A percentile compares a stretch with the other conserved stretches of the same genome.
These are phyloP conservation scores for Candida sanyiensis DNA, from an alignment of 805 yeast species.

Conservation along the genomic window DNA sequence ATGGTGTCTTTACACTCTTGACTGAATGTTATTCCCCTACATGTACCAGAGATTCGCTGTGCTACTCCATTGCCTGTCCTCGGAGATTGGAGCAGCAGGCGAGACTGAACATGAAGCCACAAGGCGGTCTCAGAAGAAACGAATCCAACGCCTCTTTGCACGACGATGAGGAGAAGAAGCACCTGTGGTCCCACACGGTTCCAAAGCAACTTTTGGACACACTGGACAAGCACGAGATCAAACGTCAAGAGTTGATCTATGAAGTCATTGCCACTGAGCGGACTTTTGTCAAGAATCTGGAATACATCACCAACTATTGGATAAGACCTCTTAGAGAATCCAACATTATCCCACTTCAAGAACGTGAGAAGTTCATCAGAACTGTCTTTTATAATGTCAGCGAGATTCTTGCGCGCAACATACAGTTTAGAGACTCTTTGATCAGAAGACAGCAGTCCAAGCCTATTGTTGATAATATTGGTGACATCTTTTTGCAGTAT, in stretches of 20 bases:
- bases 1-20: slow-evolving; percentile 88
- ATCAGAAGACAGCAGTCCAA: slow-evolving; percentile 80
- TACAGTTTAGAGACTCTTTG: slow-evolving; percentile 82
- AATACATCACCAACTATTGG: slow-evolving; percentile 88
- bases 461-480: slow-evolving; percentile 79
- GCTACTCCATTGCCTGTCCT: slow-evolving; percentile 96
- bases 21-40: slow-evolving; percentile 98
- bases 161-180: slow-evolving; percentile 74
- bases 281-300: slow-evolving; percentile 91
- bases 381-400: slow-evolving; percentile 87
- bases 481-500: slow-evolving; percentile 79
- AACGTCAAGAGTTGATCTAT: slow-evolving; percentile 91
- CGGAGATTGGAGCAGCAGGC: slow-evolving; percentile 94
- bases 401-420: slow-evolving; percentile 80
- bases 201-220: slow-evolving; percentile 71
- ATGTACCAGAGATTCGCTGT: slow-evolving; percentile 78
- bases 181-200: slow-evolving; percentile 91
- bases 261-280: slow-evolving; percentile 92
- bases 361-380: slow-evolving; percentile 84
- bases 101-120: slow-evolving; percentile 78
- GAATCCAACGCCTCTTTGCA: slow-evolving; percentile 63
- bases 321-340: slow-evolving; percentile 85
- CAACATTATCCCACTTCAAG: slow-evolving; percentile 79
- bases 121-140: slow-evolving; percentile 76
- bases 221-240: slow-evolving; percentile 77